Percentiles rank a stretch among this genome's conserved stretches.
Conservation (phyloP, 2,329 filamentous ascomycete species). For the Ophiognomonia clavigignenti-juglandacearum region DNA sequence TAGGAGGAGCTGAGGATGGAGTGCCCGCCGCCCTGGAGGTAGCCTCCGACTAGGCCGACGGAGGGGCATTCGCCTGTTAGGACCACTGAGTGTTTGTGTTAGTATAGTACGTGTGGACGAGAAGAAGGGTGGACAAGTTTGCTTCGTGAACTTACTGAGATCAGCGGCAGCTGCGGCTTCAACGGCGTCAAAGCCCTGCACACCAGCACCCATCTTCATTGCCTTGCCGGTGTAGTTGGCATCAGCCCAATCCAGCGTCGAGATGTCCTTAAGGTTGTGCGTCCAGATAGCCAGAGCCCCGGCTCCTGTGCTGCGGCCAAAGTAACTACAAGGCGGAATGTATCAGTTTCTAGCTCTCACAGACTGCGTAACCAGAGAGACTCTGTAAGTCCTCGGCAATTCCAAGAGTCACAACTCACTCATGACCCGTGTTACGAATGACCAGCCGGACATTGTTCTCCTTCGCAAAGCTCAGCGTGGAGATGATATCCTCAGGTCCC, state of each 20-base stretch:
- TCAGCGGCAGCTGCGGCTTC: slow-evolving; percentile 39
- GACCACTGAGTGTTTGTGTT: slow-evolving; percentile 16
- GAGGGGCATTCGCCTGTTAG: slow-evolving; percentile 25
- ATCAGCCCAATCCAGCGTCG: slow-evolving; percentile 11
- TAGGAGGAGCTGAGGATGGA: slow-evolving; percentile 45
- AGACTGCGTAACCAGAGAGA: no score
- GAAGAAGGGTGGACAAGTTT: background rate
- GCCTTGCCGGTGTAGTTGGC: slow-evolving; percentile 39
- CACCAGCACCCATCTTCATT: slow-evolving; percentile 50
- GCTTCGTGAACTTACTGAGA: slow-evolving; percentile 20
- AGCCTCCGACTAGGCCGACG: slow-evolving; percentile 45
- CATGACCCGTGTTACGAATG: slow-evolving; percentile 42
- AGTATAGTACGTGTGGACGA: background rate
- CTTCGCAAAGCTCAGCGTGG: slow-evolving; percentile 26
- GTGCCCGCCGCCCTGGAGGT: slow-evolving; percentile 47
- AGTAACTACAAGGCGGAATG: background rate
- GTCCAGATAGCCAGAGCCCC: slow-evolving; percentile 47
- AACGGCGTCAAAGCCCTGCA: slow-evolving; percentile 48
- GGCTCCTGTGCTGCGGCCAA: slow-evolving; percentile 13
- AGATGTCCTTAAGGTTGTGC: slow-evolving; percentile 28
- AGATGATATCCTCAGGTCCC: slow-evolving; percentile 15
- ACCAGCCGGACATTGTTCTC: slow-evolving; percentile 36
- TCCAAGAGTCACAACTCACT: slow-evolving; percentile 19
- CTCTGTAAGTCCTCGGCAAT: no score
- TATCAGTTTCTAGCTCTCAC: background rate